Base-by-base conservation (phyloP, 345 rosid species). In the Sonneratia caseolaris region DNA sequence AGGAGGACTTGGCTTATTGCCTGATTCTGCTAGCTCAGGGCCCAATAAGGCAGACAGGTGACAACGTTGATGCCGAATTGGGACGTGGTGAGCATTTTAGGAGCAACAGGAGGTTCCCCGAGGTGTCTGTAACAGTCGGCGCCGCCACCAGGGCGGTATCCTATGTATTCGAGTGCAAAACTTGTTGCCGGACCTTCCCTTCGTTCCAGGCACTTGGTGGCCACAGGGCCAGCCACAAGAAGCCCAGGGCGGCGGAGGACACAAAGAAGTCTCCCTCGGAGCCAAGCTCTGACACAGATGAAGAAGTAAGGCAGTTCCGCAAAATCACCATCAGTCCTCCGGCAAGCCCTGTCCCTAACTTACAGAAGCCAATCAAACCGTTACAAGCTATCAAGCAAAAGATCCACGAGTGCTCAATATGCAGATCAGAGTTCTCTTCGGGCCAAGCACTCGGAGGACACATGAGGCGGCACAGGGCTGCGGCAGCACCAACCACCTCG, bases 391-490 rank as follows among this genome's bases (percentile, higher is more conserved):
- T 71, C 71, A 78, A 76, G 72, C 77, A 71, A 19, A 81, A 90
- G 79, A 83, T 88, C 78, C 99, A 96, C 66, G 99, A 87, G 86
- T 96, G 99, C 77, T 89, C 86, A n/a, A 85, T 92, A 56, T 92
- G 99, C 16, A 98, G 99, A 21, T 85, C 96, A 4, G 96, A 90
- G 78, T 96, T 96, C 76, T 75, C 79, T 14, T 92, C 98, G 0
- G 99, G 99, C 3, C 99, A 96, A 82, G 99, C 99, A 2, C 86
- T 96, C 4, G 99, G 99, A 1, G 98, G 99, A 13, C 99, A 96
- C 83, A 96, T 96, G 98, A 89, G 99, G 73, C 81, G 99, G 78
- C 99, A 96, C 57, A 85, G 98, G 65, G 73, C 89, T 7, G 73
- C 70, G 19, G 68, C 79, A 0, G 77, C 82, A 2, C 71, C 72